phyloP scores from a whole-genome alignment of 306 rosid genomes.

The Sindora glabra region DNA sequence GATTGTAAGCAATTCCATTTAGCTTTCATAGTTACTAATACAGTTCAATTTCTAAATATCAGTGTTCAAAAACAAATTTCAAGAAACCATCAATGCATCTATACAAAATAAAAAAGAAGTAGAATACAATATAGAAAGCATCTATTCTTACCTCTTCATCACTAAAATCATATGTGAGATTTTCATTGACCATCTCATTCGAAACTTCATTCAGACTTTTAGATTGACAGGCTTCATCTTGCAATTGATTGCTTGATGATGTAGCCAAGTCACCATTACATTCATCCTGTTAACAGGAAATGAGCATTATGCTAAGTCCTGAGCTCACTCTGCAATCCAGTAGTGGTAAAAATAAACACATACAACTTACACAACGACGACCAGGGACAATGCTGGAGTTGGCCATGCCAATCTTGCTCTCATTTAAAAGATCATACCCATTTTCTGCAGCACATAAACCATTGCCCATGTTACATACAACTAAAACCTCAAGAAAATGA shows the following conservation, averaged over 20 bases:
- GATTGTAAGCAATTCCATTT: not conserved
- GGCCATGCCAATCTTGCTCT: slow-evolving; percentile 21
- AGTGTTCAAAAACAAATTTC: not conserved
- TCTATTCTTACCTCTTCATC: slow-evolving; percentile 64
- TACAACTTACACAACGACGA: slow-evolving; percentile 99
- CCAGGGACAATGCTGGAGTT: slow-evolving; percentile 34
- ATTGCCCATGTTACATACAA: slow-evolving; percentile 21
- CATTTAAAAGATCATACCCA: slow-evolving; percentile 18
- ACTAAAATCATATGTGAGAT: slow-evolving; percentile 46
- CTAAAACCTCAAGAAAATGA: slow-evolving; percentile 10
- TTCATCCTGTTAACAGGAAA: slow-evolving; percentile 46
- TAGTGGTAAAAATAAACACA: slow-evolving; percentile 62
- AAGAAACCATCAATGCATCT: not conserved
- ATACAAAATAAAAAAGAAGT: not conserved
- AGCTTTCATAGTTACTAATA: not conserved
- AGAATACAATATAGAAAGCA: not conserved
- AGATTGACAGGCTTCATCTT: slow-evolving; percentile 27
- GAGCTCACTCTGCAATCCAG: slow-evolving; percentile 31
- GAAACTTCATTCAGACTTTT: slow-evolving; percentile 27
- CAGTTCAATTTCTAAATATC: not conserved
- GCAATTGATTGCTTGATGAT: slow-evolving; percentile 28
- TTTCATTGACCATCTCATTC: slow-evolving; percentile 27
- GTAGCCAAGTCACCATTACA: slow-evolving; percentile 35
- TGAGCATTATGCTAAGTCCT: slow-evolving; percentile 40
- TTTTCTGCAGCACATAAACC: slow-evolving; percentile 40